Percentiles rank a stretch among this genome's conserved stretches.
phyloP scores from a whole-genome alignment of 371 early-diverging fungal species.

The Mortierella sp. region DNA sequence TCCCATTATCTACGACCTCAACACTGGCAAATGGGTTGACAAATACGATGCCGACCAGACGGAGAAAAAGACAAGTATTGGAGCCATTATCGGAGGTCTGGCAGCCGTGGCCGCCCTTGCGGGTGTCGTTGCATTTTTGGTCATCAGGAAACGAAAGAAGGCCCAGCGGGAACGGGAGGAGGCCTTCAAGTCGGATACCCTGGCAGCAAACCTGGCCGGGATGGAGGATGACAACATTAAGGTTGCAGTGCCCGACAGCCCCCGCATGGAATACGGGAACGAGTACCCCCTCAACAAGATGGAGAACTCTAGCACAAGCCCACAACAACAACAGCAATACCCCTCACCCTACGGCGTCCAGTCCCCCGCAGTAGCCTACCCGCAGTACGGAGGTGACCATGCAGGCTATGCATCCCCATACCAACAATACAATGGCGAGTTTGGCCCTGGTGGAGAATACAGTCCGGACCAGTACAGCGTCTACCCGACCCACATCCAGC shows the following conservation, averaged over 20 bases:
- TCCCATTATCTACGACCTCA: constrained; percentile 38
- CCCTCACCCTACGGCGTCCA: neutral
- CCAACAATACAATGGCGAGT: neutral
- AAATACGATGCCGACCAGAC: constrained; percentile 5
- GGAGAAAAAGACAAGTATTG: neutral
- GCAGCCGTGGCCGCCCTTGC: constrained; percentile 13
- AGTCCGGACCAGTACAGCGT: neutral
- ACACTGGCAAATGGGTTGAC: constrained; percentile 29
- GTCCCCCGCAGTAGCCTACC: constrained; percentile 22
- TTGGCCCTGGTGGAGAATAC: neutral
- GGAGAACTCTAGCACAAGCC: neutral
- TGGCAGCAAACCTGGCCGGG: constrained; percentile 5
- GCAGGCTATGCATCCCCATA: neutral
- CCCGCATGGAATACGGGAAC: constrained; percentile 10
- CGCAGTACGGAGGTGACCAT: constrained; percentile 11
- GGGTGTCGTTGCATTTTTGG: constrained; percentile 6
- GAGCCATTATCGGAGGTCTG: constrained; percentile 19
- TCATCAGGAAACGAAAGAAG: constrained; percentile 14
- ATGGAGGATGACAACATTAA: constrained; percentile 32
- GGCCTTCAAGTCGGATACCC: constrained; percentile 17
- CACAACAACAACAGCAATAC: neutral
- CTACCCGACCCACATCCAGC: constrained; percentile 4
- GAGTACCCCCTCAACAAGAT: constrained; percentile 37
- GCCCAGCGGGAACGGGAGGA: neutral
- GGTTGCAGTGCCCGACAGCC: constrained; percentile 17